A percentile compares a stretch with the other conserved stretches of the same genome.
Conservation (phyloP, 371 early-diverging fungal species). For the Mucor saturninus region DNA sequence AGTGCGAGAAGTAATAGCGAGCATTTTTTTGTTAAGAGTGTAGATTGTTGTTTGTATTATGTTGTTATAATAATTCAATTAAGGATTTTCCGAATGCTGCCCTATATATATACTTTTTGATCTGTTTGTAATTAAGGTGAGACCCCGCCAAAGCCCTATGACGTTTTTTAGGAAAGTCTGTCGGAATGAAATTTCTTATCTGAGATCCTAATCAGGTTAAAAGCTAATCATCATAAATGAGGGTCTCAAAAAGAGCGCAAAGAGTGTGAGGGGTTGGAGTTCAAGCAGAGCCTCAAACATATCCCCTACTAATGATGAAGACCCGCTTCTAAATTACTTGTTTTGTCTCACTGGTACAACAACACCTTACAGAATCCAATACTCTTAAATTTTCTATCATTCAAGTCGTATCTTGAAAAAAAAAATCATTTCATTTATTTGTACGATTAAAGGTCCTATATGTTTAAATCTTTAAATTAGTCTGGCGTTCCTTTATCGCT, state of each 20-base stretch:
- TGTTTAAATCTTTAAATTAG: too few species aligned
- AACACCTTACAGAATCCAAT: too few species aligned
- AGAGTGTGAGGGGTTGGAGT: too few species aligned
- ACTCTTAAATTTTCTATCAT: too few species aligned
- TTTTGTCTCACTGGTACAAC: too few species aligned
- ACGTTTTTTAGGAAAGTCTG: slow-evolving; percentile 5
- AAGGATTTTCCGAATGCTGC: background rate
- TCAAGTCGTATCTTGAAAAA: too few species aligned
- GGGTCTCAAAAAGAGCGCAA: background rate
- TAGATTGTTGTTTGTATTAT: background rate
- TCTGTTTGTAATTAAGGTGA: background rate
- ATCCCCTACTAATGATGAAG: too few species aligned
- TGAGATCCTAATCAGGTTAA: background rate
- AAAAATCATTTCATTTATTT: too few species aligned
- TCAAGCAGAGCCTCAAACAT: too few species aligned
- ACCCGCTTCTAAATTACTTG: too few species aligned
- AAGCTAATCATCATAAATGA: background rate
- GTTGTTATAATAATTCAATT: background rate
- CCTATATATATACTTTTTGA: slow-evolving; percentile 10
- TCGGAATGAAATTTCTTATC: slow-evolving; percentile 4
- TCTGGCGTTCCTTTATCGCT: too few species aligned
- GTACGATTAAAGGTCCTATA: too few species aligned
- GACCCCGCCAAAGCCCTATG: background rate
- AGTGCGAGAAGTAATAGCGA: slow-evolving; percentile 40
- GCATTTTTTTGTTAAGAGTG: slow-evolving; percentile 17